Evolutionary conservation across 192 early-diverging fungal genomes (phyloP), one percentile per base, ranked within the genome.

Genomic region (Spizellomyces punctatus): DNA sequence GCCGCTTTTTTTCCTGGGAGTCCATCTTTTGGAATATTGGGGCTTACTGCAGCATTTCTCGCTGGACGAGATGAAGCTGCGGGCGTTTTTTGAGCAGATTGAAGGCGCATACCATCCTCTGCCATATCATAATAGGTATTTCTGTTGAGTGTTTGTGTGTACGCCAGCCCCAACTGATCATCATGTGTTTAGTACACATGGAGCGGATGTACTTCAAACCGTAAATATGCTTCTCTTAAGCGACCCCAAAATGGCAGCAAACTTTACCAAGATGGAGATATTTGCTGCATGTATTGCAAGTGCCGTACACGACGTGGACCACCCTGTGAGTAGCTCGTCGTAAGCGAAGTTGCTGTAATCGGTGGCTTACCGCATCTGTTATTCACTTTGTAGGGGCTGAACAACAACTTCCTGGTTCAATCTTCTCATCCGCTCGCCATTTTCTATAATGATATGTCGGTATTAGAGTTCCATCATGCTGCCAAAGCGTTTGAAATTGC

Each of bases 281-380:
- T 75, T 89, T 47, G 64, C 78, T 1, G 79, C 77, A 4, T 76
- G 76, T 44, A 76, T 88, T 19, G 83, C 83, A 0, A 75, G 76
- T 46, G 82, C 83, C 6, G 78, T 87, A 10, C 87, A 89, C 63
- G 87, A 89, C 69, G 78, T 89, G 10, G 87, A 89, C 59, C 87
- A 89, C 72, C 87, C 87, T 6, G 79, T 79, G 73, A 22, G 58
- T 46, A 76, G 3, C 19, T 8, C 43, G 8, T 8, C 14, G 41
- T 19, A 4, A 2, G 3, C 17, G 52, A 19, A 54, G 16, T 0
- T 16, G 17, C 12, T 61, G 27, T 61, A 36, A 36, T 36, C 0
- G 27, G 3, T 36, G 3, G 16, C 54, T 19, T 19, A 55, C 19
- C 19, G 54, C 54, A n/a, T n/a, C 54, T 16, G 16, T 3, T 55